phyloP scores from a whole-genome alignment of 2,329 filamentous ascomycete species.

The Blumeria graminis region DNA sequence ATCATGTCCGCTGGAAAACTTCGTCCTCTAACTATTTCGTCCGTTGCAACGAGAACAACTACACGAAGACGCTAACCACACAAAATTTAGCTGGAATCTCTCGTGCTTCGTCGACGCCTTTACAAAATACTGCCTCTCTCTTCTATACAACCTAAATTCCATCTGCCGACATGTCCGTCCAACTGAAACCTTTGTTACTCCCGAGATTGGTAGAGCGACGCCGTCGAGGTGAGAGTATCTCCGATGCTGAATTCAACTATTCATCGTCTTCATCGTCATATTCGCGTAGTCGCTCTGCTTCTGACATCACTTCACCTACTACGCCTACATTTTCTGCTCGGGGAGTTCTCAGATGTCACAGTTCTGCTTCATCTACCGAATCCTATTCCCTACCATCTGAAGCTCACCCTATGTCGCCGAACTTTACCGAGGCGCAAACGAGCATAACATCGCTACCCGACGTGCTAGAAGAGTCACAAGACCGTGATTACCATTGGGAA shows the following conservation, averaged over 20 bases:
- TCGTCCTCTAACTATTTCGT: too few species aligned
- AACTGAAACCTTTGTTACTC: slow-evolving; percentile 28
- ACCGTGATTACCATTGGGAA: slow-evolving; percentile 24
- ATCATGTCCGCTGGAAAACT: too few species aligned
- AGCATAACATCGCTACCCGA: slow-evolving; percentile 50
- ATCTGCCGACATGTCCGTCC: slow-evolving; percentile 14
- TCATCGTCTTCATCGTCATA: slow-evolving; percentile 8
- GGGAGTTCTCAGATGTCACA: slow-evolving; percentile 40
- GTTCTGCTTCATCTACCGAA: slow-evolving; percentile 58
- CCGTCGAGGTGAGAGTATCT: slow-evolving; percentile 19
- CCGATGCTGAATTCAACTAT: slow-evolving; percentile 13
- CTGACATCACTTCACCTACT: slow-evolving; percentile 43
- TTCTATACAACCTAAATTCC: too few species aligned
- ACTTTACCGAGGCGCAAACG: slow-evolving; percentile 25
- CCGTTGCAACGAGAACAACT: too few species aligned
- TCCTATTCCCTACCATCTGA: slow-evolving; percentile 24
- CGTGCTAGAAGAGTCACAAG: slow-evolving; percentile 60
- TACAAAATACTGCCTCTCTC: too few species aligned
- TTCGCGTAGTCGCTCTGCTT: slow-evolving; percentile 26
- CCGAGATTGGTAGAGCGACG: slow-evolving; percentile 29
- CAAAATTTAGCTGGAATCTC: too few species aligned
- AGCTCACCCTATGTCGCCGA: slow-evolving; percentile 32
- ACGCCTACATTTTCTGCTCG: slow-evolving; percentile 42
- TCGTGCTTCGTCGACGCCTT: too few species aligned
- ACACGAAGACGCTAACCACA: too few species aligned